phyloP scores from a whole-genome alignment of 1,284 basidiomycete genomes.

The Rhizopogon hawkerae region DNA sequence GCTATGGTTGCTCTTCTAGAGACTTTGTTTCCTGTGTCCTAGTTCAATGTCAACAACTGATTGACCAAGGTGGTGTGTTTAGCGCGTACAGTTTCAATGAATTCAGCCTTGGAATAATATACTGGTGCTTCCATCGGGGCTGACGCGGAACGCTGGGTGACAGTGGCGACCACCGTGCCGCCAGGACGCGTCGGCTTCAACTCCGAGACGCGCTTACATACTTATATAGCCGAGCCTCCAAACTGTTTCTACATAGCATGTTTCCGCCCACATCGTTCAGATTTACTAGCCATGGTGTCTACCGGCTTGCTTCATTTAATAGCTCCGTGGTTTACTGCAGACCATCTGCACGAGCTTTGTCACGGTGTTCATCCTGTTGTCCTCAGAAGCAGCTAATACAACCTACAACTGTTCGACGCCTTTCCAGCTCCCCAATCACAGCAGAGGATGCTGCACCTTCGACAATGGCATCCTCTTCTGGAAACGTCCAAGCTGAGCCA shows the following conservation, averaged over 20 bases:
- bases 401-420: neutral
- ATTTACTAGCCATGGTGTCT: neutral
- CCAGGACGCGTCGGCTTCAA: conserved; percentile 9
- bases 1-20: conserved; percentile 89
- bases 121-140: conserved; percentile 55
- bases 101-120: conserved; percentile 68
- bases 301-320: neutral
- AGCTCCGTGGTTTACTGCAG: neutral
- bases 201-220: too few species aligned
- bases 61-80: neutral
- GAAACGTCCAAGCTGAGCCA: conserved; percentile 8
- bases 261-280: neutral
- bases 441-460: neutral
- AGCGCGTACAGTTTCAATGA: conserved; percentile 65
- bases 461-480: neutral
- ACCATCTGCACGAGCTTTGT: neutral
- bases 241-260: neutral
- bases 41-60: conserved; percentile 4
- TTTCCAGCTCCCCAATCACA: neutral
- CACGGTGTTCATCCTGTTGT: neutral
- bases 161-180: neutral
- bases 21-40: conserved; percentile 88
- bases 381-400: neutral
- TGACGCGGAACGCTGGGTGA: neutral
- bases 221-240: neutral